Evolutionary conservation across 225 moss, liverwort and hornwort genomes (phyloP).

Genomic region (Pseudisothecium myosuroides): DNA sequence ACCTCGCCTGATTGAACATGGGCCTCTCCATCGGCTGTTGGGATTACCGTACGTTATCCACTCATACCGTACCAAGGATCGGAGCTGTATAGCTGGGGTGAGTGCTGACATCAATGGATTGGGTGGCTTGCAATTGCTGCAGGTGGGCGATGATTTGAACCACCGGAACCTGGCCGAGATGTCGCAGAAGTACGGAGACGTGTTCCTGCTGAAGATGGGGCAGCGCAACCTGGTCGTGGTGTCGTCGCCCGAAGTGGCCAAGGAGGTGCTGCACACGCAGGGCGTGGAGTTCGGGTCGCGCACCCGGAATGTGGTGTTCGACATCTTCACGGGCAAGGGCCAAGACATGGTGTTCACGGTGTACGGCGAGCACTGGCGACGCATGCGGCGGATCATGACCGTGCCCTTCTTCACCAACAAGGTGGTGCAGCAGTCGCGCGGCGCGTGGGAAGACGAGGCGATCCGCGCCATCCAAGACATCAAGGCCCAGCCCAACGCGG

Average conservation of each 20-base stretch:
- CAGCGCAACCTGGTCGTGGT: conserved; percentile 45
- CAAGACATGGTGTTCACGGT: conserved; percentile 57
- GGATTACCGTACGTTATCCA: background rate
- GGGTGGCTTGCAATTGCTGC: background rate
- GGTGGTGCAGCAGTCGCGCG: conserved; percentile 34
- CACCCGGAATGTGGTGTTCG: conserved; percentile 44
- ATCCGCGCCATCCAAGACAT: conserved; percentile 28
- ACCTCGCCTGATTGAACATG: background rate
- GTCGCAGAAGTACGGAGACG: conserved; percentile 44
- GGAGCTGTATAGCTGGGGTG: too few species aligned
- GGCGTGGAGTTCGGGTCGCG: conserved; percentile 52
- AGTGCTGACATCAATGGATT: background rate
- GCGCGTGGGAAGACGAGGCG: conserved; percentile 49
- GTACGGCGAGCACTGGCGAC: conserved; percentile 56
- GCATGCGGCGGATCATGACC: conserved; percentile 59
- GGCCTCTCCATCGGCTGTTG: background rate
- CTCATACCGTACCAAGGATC: background rate
- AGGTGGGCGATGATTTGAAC: conserved; percentile 50
- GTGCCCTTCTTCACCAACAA: conserved; percentile 58
- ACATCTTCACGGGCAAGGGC: conserved; percentile 48
- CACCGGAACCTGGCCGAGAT: conserved; percentile 34
- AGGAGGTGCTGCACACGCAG: conserved; percentile 51
- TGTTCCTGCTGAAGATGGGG: conserved; percentile 43
- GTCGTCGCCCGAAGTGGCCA: conserved; percentile 43
- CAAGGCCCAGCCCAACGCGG: conserved; percentile 16